Conservation (phyloP, 2,329 filamentous ascomycete species). For the Apiospora saccharicola region DNA sequence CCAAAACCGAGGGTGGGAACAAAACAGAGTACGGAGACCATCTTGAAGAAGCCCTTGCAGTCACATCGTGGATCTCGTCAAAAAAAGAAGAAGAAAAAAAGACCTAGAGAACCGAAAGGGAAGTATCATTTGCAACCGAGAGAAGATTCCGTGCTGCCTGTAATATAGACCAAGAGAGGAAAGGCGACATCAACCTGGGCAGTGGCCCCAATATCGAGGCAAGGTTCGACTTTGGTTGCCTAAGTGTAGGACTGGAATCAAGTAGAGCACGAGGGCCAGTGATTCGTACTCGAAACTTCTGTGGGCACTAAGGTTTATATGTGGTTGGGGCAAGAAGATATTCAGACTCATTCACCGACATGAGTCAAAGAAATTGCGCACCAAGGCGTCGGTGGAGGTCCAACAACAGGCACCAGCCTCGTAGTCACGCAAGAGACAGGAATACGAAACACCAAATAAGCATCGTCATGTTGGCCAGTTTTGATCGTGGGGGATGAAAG, state of each 20-base stretch:
- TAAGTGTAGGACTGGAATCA: neutral
- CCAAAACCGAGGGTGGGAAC: neutral
- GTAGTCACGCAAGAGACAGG: neutral
- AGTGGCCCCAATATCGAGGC: neutral
- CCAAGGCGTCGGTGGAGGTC: too few species aligned
- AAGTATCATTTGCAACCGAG: neutral
- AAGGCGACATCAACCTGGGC: neutral
- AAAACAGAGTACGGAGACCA: neutral
- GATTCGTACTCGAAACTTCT: neutral
- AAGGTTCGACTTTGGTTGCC: neutral
- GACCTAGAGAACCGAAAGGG: neutral
- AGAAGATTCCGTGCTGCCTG: neutral
- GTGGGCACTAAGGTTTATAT: neutral
- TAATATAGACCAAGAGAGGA: neutral
- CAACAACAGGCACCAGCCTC: neutral
- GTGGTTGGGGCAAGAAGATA: neutral
- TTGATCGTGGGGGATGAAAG: neutral
- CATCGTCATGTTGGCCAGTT: constrained; percentile 3
- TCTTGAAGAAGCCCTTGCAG: neutral
- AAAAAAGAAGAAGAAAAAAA: too few species aligned
- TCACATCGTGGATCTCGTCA: neutral
- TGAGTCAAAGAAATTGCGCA: neutral
- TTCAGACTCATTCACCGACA: neutral
- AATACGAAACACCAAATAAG: neutral
- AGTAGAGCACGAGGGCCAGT: neutral